Evolutionary conservation across 1,284 basidiomycete species (phyloP).

Genomic region (Trichosporon ovoides): DNA sequence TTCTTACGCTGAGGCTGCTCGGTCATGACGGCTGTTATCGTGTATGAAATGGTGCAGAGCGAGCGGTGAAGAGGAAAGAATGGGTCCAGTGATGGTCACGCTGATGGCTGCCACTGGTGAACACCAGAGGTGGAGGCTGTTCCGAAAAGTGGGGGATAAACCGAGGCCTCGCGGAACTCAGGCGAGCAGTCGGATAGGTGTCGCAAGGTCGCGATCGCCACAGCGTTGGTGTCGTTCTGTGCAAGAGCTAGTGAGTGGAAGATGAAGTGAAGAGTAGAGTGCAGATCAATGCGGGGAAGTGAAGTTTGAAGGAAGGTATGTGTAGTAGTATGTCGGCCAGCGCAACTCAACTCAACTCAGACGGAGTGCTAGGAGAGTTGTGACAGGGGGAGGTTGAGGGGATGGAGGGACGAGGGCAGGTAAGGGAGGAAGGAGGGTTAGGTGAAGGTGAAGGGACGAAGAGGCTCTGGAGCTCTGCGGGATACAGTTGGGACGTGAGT

Average conservation of each 20-base stretch:
- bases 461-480: not conserved
- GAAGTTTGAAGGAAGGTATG: no score
- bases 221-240: not conserved
- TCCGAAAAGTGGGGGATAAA: not conserved
- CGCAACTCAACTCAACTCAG: no score
- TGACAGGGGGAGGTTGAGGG: not conserved
- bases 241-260: no score
- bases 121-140: not conserved
- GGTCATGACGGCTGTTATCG: not conserved
- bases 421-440: no score
- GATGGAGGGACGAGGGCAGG: not conserved
- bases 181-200: not conserved
- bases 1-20: not conserved
- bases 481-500: slow-evolving; percentile 1
- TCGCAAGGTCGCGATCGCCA: not conserved
- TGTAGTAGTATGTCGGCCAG: no score
- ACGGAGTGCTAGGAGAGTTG: no score
- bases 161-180: not conserved
- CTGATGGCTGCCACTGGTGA: not conserved
- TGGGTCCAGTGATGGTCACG: not conserved
- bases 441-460: not conserved
- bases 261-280: no score
- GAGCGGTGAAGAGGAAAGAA: not conserved
- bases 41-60: not conserved
- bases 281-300: no score